These are phyloP conservation scores for Cystofilobasidium macerans DNA, from an alignment of 768 basidiomycete genomes.

Conservation along the genomic window DNA sequence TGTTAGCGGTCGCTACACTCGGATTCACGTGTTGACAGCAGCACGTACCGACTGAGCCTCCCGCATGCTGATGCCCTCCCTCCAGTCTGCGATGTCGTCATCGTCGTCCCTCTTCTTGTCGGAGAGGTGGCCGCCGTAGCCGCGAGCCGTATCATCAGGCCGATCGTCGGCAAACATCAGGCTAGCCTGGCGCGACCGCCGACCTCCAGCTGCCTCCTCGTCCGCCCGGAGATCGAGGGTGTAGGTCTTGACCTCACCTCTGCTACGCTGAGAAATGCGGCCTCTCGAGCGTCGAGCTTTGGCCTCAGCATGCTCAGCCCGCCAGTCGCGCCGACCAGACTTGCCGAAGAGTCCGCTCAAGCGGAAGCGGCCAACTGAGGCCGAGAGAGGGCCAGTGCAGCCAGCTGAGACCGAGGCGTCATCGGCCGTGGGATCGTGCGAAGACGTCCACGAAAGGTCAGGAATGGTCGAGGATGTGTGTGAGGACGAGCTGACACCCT, in stretches of 20 bases:
- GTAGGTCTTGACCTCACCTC: not conserved
- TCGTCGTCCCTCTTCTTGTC: too few species aligned
- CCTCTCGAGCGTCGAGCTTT: not conserved
- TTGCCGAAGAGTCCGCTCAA: not conserved
- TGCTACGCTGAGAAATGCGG: not conserved
- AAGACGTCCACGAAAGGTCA: not conserved
- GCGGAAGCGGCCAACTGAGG: not conserved
- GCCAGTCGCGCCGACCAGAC: not conserved
- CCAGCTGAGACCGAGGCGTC: not conserved
- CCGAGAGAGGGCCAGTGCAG: not conserved
- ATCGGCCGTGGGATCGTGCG: not conserved
- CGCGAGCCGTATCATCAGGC: not conserved
- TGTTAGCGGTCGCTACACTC: not conserved
- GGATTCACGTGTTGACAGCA: not conserved
- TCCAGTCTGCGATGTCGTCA: too few species aligned
- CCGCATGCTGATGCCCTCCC: too few species aligned
- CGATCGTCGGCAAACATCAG: not conserved
- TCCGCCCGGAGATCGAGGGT: too few species aligned
- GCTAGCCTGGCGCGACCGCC: too few species aligned
- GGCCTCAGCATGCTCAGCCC: not conserved
- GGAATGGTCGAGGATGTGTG: not conserved
- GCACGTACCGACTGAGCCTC: not conserved
- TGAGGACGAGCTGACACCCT: not conserved
- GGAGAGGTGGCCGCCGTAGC: not conserved
- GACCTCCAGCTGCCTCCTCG: too few species aligned